Evolutionary conservation across 306 rosid genomes (phyloP), one percentile per base, ranked within the genome.

Genomic region (Vigna mungo): DNA sequence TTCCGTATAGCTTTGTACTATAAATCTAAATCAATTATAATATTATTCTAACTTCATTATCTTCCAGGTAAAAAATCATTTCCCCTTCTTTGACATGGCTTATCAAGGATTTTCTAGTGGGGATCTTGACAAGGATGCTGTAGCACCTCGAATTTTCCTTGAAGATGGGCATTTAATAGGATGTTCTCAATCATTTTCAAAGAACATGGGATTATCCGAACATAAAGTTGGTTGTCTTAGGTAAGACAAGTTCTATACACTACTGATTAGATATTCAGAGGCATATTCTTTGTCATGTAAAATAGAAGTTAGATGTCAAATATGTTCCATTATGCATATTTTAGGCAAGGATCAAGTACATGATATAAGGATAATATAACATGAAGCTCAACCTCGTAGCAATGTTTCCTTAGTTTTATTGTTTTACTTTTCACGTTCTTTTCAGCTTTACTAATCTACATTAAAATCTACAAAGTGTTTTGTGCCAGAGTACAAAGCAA

Each of bases 91-190:
- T 80, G 98, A 93, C 88, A 93, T 89, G 96, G 96, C 96, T 34
- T 93, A 89, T 80, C 97, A 93, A 90, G 98, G 98, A 69, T 88
- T 93, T 79, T 89, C 94, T 13, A 93, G 91, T 47, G 98, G 98
- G 53, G 90, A 93, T 85, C 94, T 92, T 20, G 91, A 90, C 79
- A 90, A 79, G 72, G 94, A 93, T 79, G 98, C 93, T 9, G 63
- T 72, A 60, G 87, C 96, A 30, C 90, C 89, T 81, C 81, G 88
- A 83, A 89, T 93, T 71, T 90, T 90, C 78, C 89, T 86, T 2
- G 91, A 90, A 83, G 96, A 93, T 80, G 94, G 90, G 52, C 98
- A 93, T 81, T 84, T 73, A 43, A 78, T 93, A 51, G 96, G 94
- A 44, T 70, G 89, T 79, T 87, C 94, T 34, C 98, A 93, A 71